Percentiles rank a stretch among this genome's conserved stretches.
Conservation (phyloP, 148 eudicot genomes). For the Camellia sinensis region DNA sequence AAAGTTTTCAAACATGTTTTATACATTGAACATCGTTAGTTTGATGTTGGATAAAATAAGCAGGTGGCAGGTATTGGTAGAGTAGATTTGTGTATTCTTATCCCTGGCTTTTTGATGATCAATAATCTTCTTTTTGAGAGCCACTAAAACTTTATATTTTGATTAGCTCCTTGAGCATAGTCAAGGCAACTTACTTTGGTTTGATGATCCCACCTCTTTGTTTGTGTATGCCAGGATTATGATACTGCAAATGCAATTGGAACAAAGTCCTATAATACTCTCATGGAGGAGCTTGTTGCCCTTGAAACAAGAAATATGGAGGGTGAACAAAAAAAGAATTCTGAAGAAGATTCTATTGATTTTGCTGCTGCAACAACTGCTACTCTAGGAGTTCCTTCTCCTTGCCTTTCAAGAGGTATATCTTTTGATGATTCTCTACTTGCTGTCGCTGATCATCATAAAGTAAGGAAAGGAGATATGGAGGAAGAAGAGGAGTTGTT, state of each 20-base stretch:
- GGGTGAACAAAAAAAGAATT: slow-evolving; percentile 34
- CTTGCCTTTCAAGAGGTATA: slow-evolving; percentile 60
- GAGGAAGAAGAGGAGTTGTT: slow-evolving; percentile 76
- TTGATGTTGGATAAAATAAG: not conserved
- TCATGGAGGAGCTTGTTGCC: slow-evolving; percentile 89
- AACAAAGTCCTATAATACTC: slow-evolving; percentile 78
- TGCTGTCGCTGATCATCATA: slow-evolving; percentile 28
- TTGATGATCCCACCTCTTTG: slow-evolving; percentile 14
- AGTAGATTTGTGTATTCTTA: not conserved
- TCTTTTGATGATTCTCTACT: slow-evolving; percentile 66
- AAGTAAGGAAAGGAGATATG: slow-evolving; percentile 61
- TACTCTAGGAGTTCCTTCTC: slow-evolving; percentile 88
- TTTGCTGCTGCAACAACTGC: slow-evolving; percentile 97
- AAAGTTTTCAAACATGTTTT: not conserved
- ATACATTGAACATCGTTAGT: not conserved
- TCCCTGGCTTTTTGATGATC: not conserved
- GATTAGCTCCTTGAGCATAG: not conserved
- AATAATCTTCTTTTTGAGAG: not conserved
- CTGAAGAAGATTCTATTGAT: slow-evolving; percentile 77
- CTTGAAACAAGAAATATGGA: slow-evolving; percentile 61
- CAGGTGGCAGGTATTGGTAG: not conserved
- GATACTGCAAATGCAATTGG: slow-evolving; percentile 77
- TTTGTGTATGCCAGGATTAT: slow-evolving; percentile 48
- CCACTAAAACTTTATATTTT: not conserved
- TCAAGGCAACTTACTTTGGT: slow-evolving; percentile 2